phyloP scores from a whole-genome alignment of 1,284 basidiomycete species.

The Abortiporus biennis region DNA sequence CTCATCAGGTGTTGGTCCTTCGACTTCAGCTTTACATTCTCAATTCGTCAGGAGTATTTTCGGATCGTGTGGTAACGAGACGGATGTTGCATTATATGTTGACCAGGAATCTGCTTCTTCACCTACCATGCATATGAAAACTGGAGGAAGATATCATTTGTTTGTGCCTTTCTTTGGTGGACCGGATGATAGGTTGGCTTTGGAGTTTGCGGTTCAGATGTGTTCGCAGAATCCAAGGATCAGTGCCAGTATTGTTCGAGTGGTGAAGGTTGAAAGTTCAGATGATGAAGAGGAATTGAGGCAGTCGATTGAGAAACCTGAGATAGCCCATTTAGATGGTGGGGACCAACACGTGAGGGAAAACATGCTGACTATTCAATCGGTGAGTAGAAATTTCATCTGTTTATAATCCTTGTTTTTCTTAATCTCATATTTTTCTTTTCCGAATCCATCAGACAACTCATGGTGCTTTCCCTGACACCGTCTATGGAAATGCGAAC shows the following conservation, averaged over 20 bases:
- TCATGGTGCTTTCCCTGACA: slow-evolving; percentile 32
- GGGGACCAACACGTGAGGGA: slow-evolving; percentile 29
- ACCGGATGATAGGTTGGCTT: slow-evolving; percentile 58
- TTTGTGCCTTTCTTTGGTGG: slow-evolving; percentile 70
- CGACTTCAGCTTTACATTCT: slow-evolving; percentile 36
- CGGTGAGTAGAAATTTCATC: slow-evolving; percentile 27
- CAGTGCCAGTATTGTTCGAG: slow-evolving; percentile 53
- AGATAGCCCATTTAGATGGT: slow-evolving; percentile 20
- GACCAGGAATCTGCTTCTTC: slow-evolving; percentile 44
- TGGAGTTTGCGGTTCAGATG: slow-evolving; percentile 56
- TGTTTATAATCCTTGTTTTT: neutral
- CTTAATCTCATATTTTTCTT: neutral
- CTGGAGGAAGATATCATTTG: slow-evolving; percentile 37
- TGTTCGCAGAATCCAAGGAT: slow-evolving; percentile 40
- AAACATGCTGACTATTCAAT: slow-evolving; percentile 36
- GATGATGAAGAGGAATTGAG: slow-evolving; percentile 28
- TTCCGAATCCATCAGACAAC: neutral
- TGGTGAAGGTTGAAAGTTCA: slow-evolving; percentile 42
- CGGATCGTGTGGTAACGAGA: slow-evolving; percentile 35
- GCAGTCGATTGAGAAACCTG: slow-evolving; percentile 19
- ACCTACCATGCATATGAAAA: neutral
- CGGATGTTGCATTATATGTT: slow-evolving; percentile 61
- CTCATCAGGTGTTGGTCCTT: slow-evolving; percentile 18
- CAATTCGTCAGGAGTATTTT: slow-evolving; percentile 61
- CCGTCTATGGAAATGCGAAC: slow-evolving; percentile 35